Base-by-base conservation (phyloP, 805 yeast genomes). In the Candida coleopterorum region DNA sequence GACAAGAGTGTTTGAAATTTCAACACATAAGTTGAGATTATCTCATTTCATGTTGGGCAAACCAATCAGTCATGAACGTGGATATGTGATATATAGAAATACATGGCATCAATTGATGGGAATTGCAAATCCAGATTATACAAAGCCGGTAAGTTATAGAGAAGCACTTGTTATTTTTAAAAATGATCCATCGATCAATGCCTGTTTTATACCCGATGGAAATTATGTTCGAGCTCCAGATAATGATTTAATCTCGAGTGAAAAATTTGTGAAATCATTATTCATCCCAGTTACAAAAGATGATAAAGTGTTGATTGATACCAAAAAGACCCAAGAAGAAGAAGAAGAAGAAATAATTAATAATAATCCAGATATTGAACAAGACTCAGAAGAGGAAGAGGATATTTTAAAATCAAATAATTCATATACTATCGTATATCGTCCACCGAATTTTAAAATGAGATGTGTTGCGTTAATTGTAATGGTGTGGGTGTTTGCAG, bases 221-320 rank as follows among this genome's bases (percentile, higher is more conserved):
- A 64, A 68, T 32, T 82, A 75, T 49, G 77, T 89, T 23, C 75
- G 97, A 39, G 98, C 88, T 1, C 98, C 98, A 1, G 81, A 77
- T 40, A 75, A 75, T 45, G 97, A 89, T 53, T 80, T 79, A 11
- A 79, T 82, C 15, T 76, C 90, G 0, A 22, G 28, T 10, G 64
- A 87, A 39, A 73, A 72, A 32, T 78, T 70, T 44, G 74, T 80
- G 22, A 77, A 75, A 46, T 72, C 75, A 32, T 60, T 88, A 39
- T 93, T 93, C 61, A 81, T 85, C 1, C 77, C 87, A 0, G 97
- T 90, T 2, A 85, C 95, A 1, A 80, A 77, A 46, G 82, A 79
- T 46, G 95, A 89, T 54, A 67, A 73, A 34, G 68, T 83, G 10
- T 56, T 83, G 18, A 25, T 29, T 16, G 39, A 36, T 11, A 23